phyloP scores from a whole-genome alignment of 1,139 yeast genomes.

The Lodderomyces beijingensis region DNA sequence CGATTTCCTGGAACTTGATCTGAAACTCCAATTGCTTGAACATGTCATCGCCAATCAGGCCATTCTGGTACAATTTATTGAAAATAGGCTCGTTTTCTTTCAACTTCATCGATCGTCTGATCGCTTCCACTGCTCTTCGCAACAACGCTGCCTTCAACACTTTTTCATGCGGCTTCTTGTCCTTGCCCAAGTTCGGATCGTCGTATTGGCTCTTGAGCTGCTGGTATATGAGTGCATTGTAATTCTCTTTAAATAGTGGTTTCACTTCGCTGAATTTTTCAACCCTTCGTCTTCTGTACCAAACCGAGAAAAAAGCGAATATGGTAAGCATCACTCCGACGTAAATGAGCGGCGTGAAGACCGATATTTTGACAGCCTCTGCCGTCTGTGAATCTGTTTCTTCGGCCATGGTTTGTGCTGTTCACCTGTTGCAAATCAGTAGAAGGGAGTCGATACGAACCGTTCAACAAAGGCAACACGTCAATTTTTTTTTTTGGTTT shows the following conservation, averaged over 20 bases:
- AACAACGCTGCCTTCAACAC: constrained; percentile 81
- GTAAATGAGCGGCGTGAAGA: constrained; percentile 80
- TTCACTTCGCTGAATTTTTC: constrained; percentile 50
- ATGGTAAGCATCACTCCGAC: constrained; percentile 67
- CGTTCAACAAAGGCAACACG: too few relatives aligned
- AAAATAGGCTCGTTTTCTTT: constrained; percentile 70
- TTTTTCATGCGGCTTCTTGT: constrained; percentile 66
- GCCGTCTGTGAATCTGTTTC: constrained; percentile 13
- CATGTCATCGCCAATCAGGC: constrained; percentile 86
- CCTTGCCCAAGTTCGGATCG: constrained; percentile 38
- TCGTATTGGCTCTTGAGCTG: constrained; percentile 47
- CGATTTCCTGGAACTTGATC: constrained; percentile 73
- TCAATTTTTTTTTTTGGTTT: neutral
- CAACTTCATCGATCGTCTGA: constrained; percentile 63
- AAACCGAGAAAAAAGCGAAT: constrained; percentile 68
- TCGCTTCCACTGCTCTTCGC: constrained; percentile 69
- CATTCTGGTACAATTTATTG: constrained; percentile 73
- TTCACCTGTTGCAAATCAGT: too few relatives aligned
- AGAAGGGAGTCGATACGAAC: too few relatives aligned
- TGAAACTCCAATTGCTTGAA: constrained; percentile 78
- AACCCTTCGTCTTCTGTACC: constrained; percentile 61
- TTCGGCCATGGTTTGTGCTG: constrained; percentile 13
- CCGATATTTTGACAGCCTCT: constrained; percentile 50
- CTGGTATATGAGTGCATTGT: constrained; percentile 59
- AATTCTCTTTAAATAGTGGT: constrained; percentile 70